Base-by-base conservation (phyloP, 2,329 filamentous ascomycete species). In the Fusarium sp. region DNA sequence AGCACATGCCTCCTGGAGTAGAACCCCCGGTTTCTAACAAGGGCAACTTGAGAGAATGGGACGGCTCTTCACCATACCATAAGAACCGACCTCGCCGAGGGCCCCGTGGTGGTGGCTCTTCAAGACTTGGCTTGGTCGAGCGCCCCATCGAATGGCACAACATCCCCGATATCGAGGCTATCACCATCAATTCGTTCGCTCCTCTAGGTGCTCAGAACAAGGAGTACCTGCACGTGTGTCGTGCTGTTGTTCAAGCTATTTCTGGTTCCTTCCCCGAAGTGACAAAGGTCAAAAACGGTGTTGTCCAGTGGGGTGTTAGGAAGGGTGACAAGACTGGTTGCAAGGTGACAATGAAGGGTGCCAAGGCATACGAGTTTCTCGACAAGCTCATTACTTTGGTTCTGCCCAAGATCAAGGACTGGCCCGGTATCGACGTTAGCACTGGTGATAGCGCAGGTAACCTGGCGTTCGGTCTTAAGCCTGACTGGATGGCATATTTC, bases 351-450 rank as follows among this genome's bases (percentile, higher is more conserved):
- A 81, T 99, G 65, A 83, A 85, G 56, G 93, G 93, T 28, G 91
- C 96, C 77, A 86, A 90, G 60, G 96, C 96, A 74, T 92, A 93
- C 66, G 91, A 97, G 77, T 97, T 99, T 78, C 77, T 99, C 43
- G 91, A 95, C 74, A 97, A 97, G 82, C 83, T 94, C 70, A 85
- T 98, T 55, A 93, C 97, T 76, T 83, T 98, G 10, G 94, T 99
- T 7, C 85, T 98, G 76, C 96, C 96, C 38, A 92, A 90, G 75
- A 96, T 99, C 80, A 99, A 98, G 84, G 96, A 99, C 72, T 99
- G 93, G 91, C 88, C 87, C 56, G 96, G 96, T 20, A 74, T 88
- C 56, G 76, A 80, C 69, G 84, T 79, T 60, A 77, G 74, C 42
- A 92, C 92, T 38, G 96, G 96, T 75, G 96, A 99, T 78, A 89